Conservation (phyloP, 2,329 filamentous ascomycete genomes). For the Ascochyta lentis region DNA sequence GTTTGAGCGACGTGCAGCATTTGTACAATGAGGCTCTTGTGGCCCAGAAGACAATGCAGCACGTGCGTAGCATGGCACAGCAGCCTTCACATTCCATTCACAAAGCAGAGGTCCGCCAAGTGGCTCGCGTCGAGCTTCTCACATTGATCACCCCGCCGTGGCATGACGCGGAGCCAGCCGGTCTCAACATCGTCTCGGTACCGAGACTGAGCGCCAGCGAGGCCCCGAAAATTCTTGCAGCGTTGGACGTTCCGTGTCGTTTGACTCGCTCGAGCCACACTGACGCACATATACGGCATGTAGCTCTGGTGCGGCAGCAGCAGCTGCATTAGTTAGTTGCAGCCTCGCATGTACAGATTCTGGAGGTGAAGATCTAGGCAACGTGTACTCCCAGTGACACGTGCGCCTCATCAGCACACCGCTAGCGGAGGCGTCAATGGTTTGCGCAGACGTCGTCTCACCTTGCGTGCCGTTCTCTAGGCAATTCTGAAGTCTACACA, state of each 20-base stretch:
- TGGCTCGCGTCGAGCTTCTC: constrained; percentile 19
- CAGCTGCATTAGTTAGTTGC: constrained; percentile 6
- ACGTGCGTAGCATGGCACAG: constrained; percentile 15
- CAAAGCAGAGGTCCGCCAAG: constrained; percentile 4
- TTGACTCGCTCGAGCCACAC: constrained; percentile 17
- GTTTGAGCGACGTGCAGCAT: constrained; percentile 10
- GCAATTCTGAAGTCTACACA: not conserved
- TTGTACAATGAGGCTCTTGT: constrained; percentile 18
- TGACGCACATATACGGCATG: constrained; percentile 6
- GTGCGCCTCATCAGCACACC: not conserved
- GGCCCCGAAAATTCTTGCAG: constrained; percentile 16
- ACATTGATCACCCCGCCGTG: constrained; percentile 24
- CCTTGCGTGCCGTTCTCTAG: not conserved
- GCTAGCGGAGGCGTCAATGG: not conserved
- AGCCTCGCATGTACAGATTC: constrained; percentile 5
- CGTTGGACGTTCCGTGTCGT: constrained; percentile 7
- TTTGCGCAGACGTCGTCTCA: not conserved
- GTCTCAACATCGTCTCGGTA: constrained; percentile 28
- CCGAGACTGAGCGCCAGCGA: constrained; percentile 9
- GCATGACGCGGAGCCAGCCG: constrained; percentile 20
- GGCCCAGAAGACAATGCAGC: constrained; percentile 16
- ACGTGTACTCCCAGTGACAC: not conserved
- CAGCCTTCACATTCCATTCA: constrained; percentile 7
- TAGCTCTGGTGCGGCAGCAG: constrained; percentile 2
- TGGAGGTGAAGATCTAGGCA: not conserved